Evolutionary conservation across 805 yeast genomes (phyloP).

Genomic region (Ogataea salicorniae): DNA sequence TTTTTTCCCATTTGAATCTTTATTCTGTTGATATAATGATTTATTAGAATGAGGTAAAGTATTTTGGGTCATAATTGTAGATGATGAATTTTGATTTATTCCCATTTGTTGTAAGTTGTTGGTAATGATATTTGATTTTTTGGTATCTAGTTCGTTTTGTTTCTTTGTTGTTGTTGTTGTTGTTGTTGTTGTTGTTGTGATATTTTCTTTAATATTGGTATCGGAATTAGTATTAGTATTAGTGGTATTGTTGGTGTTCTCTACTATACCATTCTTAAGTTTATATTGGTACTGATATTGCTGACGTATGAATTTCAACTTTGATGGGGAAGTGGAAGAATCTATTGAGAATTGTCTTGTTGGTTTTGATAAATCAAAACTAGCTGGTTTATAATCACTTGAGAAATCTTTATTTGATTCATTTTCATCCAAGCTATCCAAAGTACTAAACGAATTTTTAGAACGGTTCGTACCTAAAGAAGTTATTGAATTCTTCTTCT

Average conservation of each 20-base stretch:
- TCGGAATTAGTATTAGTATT: not conserved
- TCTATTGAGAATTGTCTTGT: constrained; percentile 30
- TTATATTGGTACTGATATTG: constrained; percentile 1
- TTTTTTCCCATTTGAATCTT: not conserved
- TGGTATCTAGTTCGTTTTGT: too few relatives aligned
- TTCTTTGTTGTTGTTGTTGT: too few relatives aligned
- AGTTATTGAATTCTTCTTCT: constrained; percentile 8
- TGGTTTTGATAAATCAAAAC: constrained; percentile 40
- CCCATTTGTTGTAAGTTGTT: too few relatives aligned
- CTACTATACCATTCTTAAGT: not conserved
- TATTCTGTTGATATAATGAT: not conserved
- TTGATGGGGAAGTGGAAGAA: constrained; percentile 7
- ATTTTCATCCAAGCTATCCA: constrained; percentile 18
- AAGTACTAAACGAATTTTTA: constrained; percentile 11
- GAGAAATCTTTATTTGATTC: not conserved
- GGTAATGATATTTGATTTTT: too few relatives aligned
- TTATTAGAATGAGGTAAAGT: too few relatives aligned
- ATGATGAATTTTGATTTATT: too few relatives aligned
- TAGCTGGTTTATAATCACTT: constrained; percentile 38
- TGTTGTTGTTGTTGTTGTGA: too few relatives aligned
- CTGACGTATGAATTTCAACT: constrained; percentile 1
- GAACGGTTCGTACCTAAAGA: constrained; percentile 4
- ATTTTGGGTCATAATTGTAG: too few relatives aligned
- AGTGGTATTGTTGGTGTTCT: not conserved
- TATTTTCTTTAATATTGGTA: too few relatives aligned